These are phyloP conservation scores for Limnanthes douglasii DNA, from an alignment of 345 rosid species.

Conservation along the genomic window DNA sequence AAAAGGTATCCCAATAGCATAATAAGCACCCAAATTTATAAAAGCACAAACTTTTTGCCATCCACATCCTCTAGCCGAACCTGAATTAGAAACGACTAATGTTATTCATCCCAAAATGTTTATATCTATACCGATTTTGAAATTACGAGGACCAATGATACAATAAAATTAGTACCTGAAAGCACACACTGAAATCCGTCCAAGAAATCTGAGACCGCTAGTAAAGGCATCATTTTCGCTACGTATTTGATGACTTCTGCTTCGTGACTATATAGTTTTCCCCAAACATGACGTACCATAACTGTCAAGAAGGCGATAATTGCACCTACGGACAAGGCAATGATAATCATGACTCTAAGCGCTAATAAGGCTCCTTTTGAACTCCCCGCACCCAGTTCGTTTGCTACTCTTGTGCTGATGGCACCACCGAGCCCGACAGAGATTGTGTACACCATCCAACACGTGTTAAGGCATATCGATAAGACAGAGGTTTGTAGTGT, in stretches of 20 bases:
- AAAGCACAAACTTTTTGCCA: conserved; percentile 37
- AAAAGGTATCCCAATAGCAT: conserved; percentile 28
- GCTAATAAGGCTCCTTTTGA: conserved; percentile 32
- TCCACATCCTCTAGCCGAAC: conserved; percentile 42
- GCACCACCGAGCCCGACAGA: too few species aligned
- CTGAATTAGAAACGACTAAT: conserved; percentile 5
- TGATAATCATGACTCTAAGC: conserved; percentile 20
- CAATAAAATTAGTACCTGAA: too few species aligned
- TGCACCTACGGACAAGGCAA: conserved; percentile 23
- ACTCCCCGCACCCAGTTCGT: conserved; percentile 52
- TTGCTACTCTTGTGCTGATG: conserved; percentile 53
- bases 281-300: conserved; percentile 29
- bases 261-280: conserved; percentile 31
- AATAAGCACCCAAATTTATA: conserved; percentile 29
- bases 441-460: too few species aligned
- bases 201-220: conserved; percentile 36
- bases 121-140: too few species aligned
- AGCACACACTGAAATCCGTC: conserved; percentile 51
- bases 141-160: too few species aligned
- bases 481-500: too few species aligned
- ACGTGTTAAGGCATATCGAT: too few species aligned
- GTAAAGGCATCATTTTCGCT: conserved; percentile 29
- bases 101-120: too few species aligned
- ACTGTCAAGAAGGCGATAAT: conserved; percentile 21
- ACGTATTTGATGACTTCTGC: conserved; percentile 24